Evolutionary conservation across 1,284 basidiomycete species (phyloP).

Genomic region (Tilletia setariae): DNA sequence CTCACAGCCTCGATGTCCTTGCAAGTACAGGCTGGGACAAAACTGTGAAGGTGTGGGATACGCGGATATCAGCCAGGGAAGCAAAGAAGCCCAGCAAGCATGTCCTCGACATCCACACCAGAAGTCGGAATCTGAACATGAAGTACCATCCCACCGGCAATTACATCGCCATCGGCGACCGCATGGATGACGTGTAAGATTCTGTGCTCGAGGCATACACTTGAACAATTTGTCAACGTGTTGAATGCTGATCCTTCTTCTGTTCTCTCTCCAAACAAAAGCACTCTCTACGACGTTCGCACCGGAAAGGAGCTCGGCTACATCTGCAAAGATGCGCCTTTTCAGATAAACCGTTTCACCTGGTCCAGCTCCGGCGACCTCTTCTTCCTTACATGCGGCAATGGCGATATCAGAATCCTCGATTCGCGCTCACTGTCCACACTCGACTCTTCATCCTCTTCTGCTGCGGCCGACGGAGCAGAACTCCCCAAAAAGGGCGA

Average conservation of each 20-base stretch:
- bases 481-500: not conserved
- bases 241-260: conserved; percentile 2
- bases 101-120: conserved; percentile 22
- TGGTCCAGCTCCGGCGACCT: conserved; percentile 41
- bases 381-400: conserved; percentile 40
- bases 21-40: conserved; percentile 41
- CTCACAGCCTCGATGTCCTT: conserved; percentile 37
- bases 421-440: conserved; percentile 7
- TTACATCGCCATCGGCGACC: conserved; percentile 44
- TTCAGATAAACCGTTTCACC: conserved; percentile 45
- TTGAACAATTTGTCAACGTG: conserved; percentile 15
- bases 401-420: conserved; percentile 30
- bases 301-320: conserved; percentile 22
- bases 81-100: not conserved
- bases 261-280: not conserved
- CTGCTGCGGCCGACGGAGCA: not conserved
- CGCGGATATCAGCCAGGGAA: conserved; percentile 18
- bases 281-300: not conserved
- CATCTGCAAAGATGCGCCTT: conserved; percentile 5
- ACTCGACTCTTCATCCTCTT: not conserved
- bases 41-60: conserved; percentile 48
- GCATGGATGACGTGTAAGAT: conserved; percentile 43
- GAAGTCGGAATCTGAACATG: conserved; percentile 45
- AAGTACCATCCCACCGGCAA: conserved; percentile 39
- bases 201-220: conserved; percentile 31